phyloP scores from a whole-genome alignment of 2,329 filamentous ascomycete genomes.

The Neopestalotiopsis sp. region DNA sequence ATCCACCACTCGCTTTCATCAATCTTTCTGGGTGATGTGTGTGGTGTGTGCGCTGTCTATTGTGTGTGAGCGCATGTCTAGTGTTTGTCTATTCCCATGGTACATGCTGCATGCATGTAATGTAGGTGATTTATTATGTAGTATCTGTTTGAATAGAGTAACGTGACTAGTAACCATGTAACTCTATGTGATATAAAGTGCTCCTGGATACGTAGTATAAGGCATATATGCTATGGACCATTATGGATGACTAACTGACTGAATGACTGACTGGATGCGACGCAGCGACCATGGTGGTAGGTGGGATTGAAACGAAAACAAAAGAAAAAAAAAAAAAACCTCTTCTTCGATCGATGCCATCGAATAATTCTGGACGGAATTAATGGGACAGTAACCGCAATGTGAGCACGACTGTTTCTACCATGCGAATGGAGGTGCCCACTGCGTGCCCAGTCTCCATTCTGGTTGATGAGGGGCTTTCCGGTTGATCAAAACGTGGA shows the following conservation, averaged over 20 bases:
- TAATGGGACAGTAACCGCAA: background rate
- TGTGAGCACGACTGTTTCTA: slow-evolving; percentile 2
- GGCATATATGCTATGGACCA: no score
- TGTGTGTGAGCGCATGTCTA: no score
- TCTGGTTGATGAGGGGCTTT: background rate
- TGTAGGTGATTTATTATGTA: background rate
- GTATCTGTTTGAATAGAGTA: background rate
- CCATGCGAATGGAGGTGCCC: background rate
- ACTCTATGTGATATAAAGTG: background rate
- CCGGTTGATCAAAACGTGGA: slow-evolving; percentile 2
- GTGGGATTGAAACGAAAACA: background rate
- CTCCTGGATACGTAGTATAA: background rate
- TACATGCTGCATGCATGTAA: background rate
- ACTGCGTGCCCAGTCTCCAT: background rate
- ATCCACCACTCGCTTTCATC: background rate
- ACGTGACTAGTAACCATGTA: slow-evolving; percentile 1
- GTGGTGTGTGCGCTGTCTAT: background rate
- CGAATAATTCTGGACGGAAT: background rate
- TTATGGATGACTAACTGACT: no score
- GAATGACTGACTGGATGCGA: background rate
- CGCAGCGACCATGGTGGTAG: background rate
- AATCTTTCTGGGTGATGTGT: background rate
- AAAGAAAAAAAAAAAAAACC: background rate
- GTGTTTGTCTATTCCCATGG: no score
- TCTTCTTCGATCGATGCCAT: background rate